Evolutionary conservation across 768 basidiomycete genomes (phyloP).

Genomic region (Suillus tomentosus): DNA sequence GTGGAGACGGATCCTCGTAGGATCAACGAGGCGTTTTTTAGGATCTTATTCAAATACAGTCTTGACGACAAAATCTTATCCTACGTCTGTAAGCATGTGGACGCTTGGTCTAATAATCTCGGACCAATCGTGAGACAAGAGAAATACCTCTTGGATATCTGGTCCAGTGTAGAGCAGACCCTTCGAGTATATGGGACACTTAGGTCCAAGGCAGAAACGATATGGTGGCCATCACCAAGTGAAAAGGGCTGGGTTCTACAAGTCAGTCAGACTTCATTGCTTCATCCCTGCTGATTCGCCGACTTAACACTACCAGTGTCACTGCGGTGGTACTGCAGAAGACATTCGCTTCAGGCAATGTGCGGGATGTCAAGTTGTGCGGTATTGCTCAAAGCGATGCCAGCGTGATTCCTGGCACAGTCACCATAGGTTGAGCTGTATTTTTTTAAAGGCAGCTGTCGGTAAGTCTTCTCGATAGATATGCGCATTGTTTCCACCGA

Average conservation of each 20-base stretch:
- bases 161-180: not conserved
- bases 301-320: not conserved
- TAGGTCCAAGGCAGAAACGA: not conserved
- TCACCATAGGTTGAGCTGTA: constrained; percentile 3
- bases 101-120: not conserved
- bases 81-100: not conserved
- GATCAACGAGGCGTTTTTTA: not conserved
- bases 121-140: not conserved
- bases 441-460: not conserved
- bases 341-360: not conserved
- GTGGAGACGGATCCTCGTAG: not conserved
- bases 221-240: not conserved
- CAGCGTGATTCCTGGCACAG: constrained; percentile 4
- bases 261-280: not conserved
- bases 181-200: not conserved
- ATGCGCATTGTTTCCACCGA: not conserved
- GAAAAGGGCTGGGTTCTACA: not conserved
- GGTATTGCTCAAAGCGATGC: constrained; percentile 1
- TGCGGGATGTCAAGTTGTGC: constrained; percentile 1
- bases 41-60: not conserved
- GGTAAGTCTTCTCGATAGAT: not conserved
- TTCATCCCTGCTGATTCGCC: not conserved
- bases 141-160: not conserved
- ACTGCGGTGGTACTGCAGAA: not conserved
- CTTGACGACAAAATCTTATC: constrained; percentile 1